Evolutionary conservation across 2,329 filamentous ascomycete species (phyloP).

Genomic region (Corynespora cassiicola): DNA sequence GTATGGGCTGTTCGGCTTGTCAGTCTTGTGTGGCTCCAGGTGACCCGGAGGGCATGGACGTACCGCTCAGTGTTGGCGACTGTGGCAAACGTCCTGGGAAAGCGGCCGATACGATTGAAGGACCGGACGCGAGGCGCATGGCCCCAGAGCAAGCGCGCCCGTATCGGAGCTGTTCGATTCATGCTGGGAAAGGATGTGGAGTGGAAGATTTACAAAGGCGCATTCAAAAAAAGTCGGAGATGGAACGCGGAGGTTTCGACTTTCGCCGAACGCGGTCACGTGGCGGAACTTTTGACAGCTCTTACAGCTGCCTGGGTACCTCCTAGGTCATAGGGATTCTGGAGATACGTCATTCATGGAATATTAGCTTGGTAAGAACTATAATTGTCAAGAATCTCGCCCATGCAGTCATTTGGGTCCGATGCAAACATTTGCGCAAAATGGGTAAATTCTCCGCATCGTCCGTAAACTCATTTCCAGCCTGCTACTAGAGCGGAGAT

Average conservation of each 20-base stretch:
- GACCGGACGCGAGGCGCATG: slow-evolving; percentile 56
- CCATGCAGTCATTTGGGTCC: no score
- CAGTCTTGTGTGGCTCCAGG: slow-evolving; percentile 15
- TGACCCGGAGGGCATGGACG: no score
- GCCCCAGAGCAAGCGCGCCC: slow-evolving; percentile 53
- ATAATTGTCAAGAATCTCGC: no score
- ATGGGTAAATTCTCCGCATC: no score
- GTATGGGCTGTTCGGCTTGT: slow-evolving; percentile 63
- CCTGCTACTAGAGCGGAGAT: slow-evolving; percentile 35
- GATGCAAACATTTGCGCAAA: no score
- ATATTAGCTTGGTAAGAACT: no score
- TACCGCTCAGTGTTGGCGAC: slow-evolving; percentile 47
- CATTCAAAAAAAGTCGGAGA: slow-evolving; percentile 21
- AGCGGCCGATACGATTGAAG: slow-evolving; percentile 33
- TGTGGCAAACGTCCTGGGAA: slow-evolving; percentile 52
- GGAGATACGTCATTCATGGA: no score
- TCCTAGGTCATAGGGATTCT: no score
- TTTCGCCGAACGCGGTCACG: slow-evolving; percentile 30
- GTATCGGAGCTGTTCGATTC: slow-evolving; percentile 32
- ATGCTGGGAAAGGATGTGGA: slow-evolving; percentile 17
- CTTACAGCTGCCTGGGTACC: no score
- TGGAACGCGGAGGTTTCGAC: slow-evolving; percentile 21
- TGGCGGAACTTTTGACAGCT: slow-evolving; percentile 17
- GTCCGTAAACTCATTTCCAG: no score
- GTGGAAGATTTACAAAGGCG: no score